Evolutionary conservation across 495 filamentous ascomycete species (phyloP).

Genomic region (Cudoniella acicularis): DNA sequence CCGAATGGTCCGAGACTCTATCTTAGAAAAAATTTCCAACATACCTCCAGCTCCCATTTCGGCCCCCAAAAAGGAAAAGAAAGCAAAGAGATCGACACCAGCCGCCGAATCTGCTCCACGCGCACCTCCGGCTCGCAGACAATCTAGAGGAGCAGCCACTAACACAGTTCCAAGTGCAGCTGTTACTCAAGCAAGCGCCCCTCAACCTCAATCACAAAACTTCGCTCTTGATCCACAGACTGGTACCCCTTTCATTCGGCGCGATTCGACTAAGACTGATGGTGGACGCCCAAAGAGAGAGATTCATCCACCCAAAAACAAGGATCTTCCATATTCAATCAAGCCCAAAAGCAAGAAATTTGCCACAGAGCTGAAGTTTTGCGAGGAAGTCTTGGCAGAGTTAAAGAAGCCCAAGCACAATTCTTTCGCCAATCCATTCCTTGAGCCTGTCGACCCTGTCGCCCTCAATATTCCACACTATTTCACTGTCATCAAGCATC

Average conservation of each 20-base stretch:
- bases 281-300: constrained; percentile 84
- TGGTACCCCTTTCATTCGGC: constrained; percentile 87
- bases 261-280: constrained; percentile 73
- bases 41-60: constrained; percentile 12
- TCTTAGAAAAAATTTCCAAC: constrained; percentile 16
- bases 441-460: constrained; percentile 84
- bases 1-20: constrained; percentile 4
- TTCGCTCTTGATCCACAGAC: constrained; percentile 75
- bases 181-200: constrained; percentile 37
- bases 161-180: constrained; percentile 31
- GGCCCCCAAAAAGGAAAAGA: constrained; percentile 24
- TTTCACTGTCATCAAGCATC: constrained; percentile 88
- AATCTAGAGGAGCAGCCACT: constrained; percentile 30
- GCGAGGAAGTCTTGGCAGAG: constrained; percentile 76
- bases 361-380: constrained; percentile 84
- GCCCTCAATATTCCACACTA: constrained; percentile 92
- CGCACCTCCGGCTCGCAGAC: constrained; percentile 34
- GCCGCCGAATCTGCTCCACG: constrained; percentile 37
- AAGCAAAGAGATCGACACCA: constrained; percentile 46
- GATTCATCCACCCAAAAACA: constrained; percentile 83
- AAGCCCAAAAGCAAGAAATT: constrained; percentile 90
- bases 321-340: constrained; percentile 79
- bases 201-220: constrained; percentile 38
- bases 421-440: constrained; percentile 63
- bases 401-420: constrained; percentile 70